Conservation (phyloP, 2,329 filamentous ascomycete species). For the Neospermospora avenae region DNA sequence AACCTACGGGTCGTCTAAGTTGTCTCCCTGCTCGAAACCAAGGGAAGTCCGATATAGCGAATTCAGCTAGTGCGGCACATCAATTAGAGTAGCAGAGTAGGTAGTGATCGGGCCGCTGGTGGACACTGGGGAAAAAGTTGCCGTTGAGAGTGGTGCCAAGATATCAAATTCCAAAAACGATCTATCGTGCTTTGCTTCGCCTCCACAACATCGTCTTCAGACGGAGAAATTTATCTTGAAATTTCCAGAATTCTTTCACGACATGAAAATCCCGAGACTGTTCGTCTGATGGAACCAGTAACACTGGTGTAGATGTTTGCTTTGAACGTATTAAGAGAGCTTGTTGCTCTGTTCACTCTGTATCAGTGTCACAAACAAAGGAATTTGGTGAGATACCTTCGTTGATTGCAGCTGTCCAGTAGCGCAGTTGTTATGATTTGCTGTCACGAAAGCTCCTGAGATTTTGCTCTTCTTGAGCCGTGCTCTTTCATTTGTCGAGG, state of each 20-base stretch:
- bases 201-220: not conserved
- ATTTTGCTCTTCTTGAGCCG: not conserved
- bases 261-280: not conserved
- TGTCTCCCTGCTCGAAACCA: not conserved
- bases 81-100: not conserved
- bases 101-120: not conserved
- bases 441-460: not conserved
- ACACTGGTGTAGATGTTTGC: too few relatives aligned
- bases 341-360: too few relatives aligned
- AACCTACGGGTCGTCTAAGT: too few relatives aligned
- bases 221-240: not conserved
- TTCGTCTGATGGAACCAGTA: not conserved
- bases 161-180: slow-evolving; percentile 2
- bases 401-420: not conserved
- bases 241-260: not conserved
- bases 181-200: not conserved
- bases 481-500: not conserved
- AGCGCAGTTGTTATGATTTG: not conserved
- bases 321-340: too few relatives aligned
- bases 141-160: not conserved
- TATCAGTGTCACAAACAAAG: too few relatives aligned
- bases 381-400: not conserved
- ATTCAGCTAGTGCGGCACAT: not conserved
- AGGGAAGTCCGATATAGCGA: not conserved
- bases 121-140: not conserved